Percentiles rank a stretch among this genome's conserved stretches.
Evolutionary conservation across 139 green algal species (phyloP).

Genomic region (Deuterostichococcus epilithicus): DNA sequence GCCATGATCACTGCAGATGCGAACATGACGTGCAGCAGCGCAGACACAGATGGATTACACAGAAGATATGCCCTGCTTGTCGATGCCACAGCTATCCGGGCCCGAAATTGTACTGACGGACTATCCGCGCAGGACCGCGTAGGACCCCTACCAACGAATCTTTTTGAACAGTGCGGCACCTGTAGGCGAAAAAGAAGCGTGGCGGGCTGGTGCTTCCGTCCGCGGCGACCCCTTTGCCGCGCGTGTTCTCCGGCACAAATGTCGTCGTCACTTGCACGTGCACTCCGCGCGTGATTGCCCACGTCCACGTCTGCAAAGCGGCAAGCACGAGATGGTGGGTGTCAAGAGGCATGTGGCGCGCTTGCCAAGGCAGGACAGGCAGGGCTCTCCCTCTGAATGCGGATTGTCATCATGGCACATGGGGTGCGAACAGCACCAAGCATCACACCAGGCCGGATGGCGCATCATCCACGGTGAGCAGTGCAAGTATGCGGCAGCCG

Average conservation of each 20-base stretch:
- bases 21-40: background rate
- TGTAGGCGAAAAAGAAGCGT: slow-evolving; percentile 60
- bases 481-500: too few species aligned
- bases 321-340: too few species aligned
- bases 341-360: too few species aligned
- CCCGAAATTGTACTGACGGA: background rate
- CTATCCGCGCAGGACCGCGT: background rate
- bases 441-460: too few species aligned
- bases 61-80: too few species aligned
- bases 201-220: slow-evolving; percentile 2
- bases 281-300: slow-evolving; percentile 54
- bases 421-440: too few species aligned
- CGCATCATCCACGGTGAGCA: too few species aligned
- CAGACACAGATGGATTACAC: too few species aligned
- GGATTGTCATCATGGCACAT: too few species aligned
- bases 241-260: slow-evolving; percentile 47
- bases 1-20: background rate
- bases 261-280: slow-evolving; percentile 39
- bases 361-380: too few species aligned
- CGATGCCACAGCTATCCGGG: background rate
- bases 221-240: background rate
- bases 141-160: background rate
- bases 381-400: too few species aligned
- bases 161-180: background rate
- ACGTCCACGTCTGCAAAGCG: background rate